Percentiles rank a stretch among this genome's conserved stretches.
These are phyloP conservation scores for Blastocystis sp. DNA, from an alignment of 352 stramenopile genomes.

Conservation along the genomic window DNA sequence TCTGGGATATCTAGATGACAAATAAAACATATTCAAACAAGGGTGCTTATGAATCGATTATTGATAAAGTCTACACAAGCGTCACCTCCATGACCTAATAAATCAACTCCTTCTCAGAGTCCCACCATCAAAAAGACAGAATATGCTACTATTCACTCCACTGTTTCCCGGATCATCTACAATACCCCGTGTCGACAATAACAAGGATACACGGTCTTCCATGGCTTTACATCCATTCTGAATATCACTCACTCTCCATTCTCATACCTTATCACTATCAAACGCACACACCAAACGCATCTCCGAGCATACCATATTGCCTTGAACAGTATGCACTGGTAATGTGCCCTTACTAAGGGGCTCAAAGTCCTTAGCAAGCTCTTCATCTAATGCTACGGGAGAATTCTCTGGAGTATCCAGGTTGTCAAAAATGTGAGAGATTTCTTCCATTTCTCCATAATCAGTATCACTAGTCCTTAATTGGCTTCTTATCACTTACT, in stretches of 20 bases:
- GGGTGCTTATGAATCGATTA: slow-evolving; percentile 51
- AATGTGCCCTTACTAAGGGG: not conserved
- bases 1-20: not conserved
- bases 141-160: slow-evolving; percentile 20
- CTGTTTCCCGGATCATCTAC: not conserved
- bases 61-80: slow-evolving; percentile 58
- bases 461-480: slow-evolving; percentile 41
- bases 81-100: slow-evolving; percentile 20
- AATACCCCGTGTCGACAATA: slow-evolving; percentile 11
- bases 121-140: slow-evolving; percentile 55
- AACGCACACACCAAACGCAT: slow-evolving; percentile 64
- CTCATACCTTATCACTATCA: slow-evolving; percentile 20
- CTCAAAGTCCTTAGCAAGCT: slow-evolving; percentile 39
- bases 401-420: not conserved
- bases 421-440: slow-evolving; percentile 37
- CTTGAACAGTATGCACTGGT: not conserved
- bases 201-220: slow-evolving; percentile 49
- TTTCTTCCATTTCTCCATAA: slow-evolving; percentile 35
- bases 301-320: slow-evolving; percentile 55
- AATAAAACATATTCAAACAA: not conserved
- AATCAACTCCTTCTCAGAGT: not conserved
- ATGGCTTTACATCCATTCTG: slow-evolving; percentile 40
- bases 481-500: slow-evolving; percentile 2
- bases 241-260: not conserved
- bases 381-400: not conserved